Conservation (phyloP, 2,329 filamentous ascomycete species). For the Apiospora marii region DNA sequence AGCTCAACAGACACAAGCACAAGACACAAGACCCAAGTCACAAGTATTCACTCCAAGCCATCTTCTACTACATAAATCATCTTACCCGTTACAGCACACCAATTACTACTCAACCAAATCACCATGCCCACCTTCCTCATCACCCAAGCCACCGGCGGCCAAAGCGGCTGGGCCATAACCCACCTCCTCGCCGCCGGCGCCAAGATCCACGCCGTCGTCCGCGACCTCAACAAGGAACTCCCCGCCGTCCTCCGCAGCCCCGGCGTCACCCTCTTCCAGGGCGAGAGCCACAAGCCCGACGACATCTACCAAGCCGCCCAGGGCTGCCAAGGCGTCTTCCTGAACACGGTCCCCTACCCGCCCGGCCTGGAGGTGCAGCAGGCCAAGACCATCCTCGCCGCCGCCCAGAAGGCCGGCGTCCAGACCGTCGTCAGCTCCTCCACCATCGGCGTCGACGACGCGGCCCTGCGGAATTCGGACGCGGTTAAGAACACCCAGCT, state of each 20-base stretch:
- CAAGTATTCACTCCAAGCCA: neutral
- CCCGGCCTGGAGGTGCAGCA: conserved; percentile 38
- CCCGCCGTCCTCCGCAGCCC: conserved; percentile 36
- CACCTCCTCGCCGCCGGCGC: conserved; percentile 44
- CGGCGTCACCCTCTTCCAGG: conserved; percentile 45
- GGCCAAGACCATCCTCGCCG: conserved; percentile 42
- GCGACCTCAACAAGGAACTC: conserved; percentile 41
- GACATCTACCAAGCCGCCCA: conserved; percentile 42
- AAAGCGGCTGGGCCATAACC: conserved; percentile 41
- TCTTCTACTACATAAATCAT: neutral
- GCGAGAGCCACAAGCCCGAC: conserved; percentile 44
- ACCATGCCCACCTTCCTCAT: conserved; percentile 45
- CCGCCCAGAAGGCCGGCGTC: conserved; percentile 43
- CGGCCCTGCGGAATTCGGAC: conserved; percentile 36
- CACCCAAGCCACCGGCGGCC: conserved; percentile 46
- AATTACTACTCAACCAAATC: neutral
- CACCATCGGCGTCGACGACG: conserved; percentile 32
- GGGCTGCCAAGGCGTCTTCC: conserved; percentile 42
- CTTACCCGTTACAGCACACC: neutral
- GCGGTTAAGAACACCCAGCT: conserved; percentile 29
- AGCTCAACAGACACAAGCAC: neutral
- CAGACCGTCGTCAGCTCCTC: conserved; percentile 40
- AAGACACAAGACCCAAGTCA: neutral
- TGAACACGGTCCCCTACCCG: conserved; percentile 35
- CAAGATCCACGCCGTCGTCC: conserved; percentile 47